phyloP scores from a whole-genome alignment of 345 rosid species.

The Erodium maritimum region DNA sequence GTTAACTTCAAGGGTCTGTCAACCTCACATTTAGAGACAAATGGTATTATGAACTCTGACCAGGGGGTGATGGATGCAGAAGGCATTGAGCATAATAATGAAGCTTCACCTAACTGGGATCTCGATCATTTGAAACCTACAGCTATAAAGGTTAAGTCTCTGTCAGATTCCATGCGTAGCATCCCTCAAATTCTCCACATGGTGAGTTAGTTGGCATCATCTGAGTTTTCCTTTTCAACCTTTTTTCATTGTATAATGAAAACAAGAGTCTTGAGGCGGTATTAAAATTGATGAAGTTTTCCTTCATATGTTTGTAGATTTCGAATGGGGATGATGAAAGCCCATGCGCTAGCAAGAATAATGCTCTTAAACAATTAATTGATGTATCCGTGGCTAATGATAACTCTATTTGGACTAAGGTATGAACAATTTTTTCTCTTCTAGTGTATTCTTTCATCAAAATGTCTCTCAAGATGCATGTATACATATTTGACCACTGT shows the following conservation, averaged over 20 bases:
- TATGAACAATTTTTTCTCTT: slow-evolving; percentile 11
- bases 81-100: slow-evolving; percentile 23
- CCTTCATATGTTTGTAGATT: slow-evolving; percentile 31
- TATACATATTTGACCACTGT: too few relatives aligned
- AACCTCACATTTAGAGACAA: slow-evolving; percentile 34
- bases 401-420: slow-evolving; percentile 71
- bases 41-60: slow-evolving; percentile 41
- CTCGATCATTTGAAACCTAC: slow-evolving; percentile 37
- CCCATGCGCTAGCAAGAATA: slow-evolving; percentile 43
- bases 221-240: too few relatives aligned
- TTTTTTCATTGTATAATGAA: too few relatives aligned
- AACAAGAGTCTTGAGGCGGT: too few relatives aligned
- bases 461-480: too few relatives aligned
- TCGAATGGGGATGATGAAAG: slow-evolving; percentile 53
- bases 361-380: slow-evolving; percentile 72
- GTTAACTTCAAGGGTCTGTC: slow-evolving; percentile 41
- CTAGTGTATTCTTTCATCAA: too few relatives aligned
- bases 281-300: too few relatives aligned
- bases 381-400: slow-evolving; percentile 69
- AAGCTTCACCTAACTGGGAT: slow-evolving; percentile 33
- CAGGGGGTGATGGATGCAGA: slow-evolving; percentile 31
- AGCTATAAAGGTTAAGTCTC: slow-evolving; percentile 38
- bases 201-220: slow-evolving; percentile 29
- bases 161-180: slow-evolving; percentile 65
- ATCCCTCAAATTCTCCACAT: slow-evolving; percentile 91